Base-by-base conservation (phyloP, 2,329 filamentous ascomycete genomes). In the Colletotrichum sp. region DNA sequence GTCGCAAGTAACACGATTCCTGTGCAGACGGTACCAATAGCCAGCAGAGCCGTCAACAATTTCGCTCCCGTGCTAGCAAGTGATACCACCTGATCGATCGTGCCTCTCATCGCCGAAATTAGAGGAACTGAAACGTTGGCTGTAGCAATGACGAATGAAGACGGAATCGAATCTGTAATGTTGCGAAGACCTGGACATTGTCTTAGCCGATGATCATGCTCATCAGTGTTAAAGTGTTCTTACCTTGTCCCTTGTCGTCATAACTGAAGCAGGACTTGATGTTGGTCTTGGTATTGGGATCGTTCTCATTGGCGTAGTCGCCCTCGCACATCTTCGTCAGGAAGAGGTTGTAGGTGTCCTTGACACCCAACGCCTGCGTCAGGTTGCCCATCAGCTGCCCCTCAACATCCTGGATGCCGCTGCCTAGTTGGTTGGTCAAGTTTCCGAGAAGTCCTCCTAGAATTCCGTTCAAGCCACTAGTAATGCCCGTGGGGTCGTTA, bases 71-170 rank as follows among this genome's bases (percentile, higher is more conserved):
- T 64, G 30, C 62, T 75, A 12, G 76, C 78, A 6, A 80, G 69
- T 21, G 59, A 26, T 16, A 79, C 69, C 12, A 79, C 62, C 12
- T 69, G 76, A n/a, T 72, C 63, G 6, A 81, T 60, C 5, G 71
- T 77, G 4, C 69, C 66, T 26, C 70, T 55, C 26, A 81, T 72
- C 1, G 78, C 69, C 6, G 70, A 63, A 12, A 81, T 70, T 12
- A 80, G 72, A 15, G 80, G 80, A 6, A 81, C 76, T 6, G 78
- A 76, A 16, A 81, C 67, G 12, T 80, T 80, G 10, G 79, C 75
- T 10, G 75, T 79, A 6, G 71, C 79, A 18, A 81, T 60, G 4
- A 71, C 71, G 21, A 81, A 77, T 18, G 77, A 78, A 3, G 74
- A 77, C 2, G 80, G 80, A 62, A 81, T 81, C 10, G 76, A 78